Base-by-base conservation (phyloP, 208 protist genomes). In the Trypanosoma caninum region DNA sequence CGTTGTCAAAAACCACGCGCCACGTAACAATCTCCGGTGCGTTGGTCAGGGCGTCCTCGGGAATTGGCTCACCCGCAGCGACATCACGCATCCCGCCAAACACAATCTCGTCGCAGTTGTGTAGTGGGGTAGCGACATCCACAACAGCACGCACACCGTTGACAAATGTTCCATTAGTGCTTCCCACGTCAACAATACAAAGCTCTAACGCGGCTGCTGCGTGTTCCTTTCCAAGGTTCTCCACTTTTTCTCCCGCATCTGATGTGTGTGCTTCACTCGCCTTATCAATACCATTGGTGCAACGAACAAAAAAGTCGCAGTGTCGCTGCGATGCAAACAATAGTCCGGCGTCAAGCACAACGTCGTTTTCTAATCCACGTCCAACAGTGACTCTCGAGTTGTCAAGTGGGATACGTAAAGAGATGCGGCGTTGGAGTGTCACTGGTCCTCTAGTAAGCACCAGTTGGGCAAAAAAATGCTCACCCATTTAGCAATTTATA, bases 41-140 rank as follows among this genome's bases (percentile, higher is more conserved):
- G 1, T n/a, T 18, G 6, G 8, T 31, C 54, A 78, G 78, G 28
- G 72, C 87, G 47, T 84, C 76, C 0, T 46, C 53, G 10, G 78
- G 82, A 42, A 94, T 59, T 22, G 38, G 33, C 38, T 68, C 78
- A 11, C 84, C 82, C 27, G 71, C 73, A 40, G 35, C 64, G 0
- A 94, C 69, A 47, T 94, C 88, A 18, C 84, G 84, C 84, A 94
- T 90, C 16, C 88, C 88, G n/a, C 88, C 88, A 23, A 94, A 78
- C 30, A 94, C 83, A 69, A 78, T 69, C 10, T 60, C 58, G 57
- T 91, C 88, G 52, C 84, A 79, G 40, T 87, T 69, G 0, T 74
- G 55, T 40, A 94, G 78, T 59, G 62, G 60, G 0, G 71, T 76
- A 10, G 80, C 47, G 25, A 76, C 74, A 42, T 68, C 78, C 16